Evolutionary conservation across 208 protist species (phyloP), one percentile per base, ranked within the genome.

Genomic region (Acanthamoeba triangularis): DNA sequence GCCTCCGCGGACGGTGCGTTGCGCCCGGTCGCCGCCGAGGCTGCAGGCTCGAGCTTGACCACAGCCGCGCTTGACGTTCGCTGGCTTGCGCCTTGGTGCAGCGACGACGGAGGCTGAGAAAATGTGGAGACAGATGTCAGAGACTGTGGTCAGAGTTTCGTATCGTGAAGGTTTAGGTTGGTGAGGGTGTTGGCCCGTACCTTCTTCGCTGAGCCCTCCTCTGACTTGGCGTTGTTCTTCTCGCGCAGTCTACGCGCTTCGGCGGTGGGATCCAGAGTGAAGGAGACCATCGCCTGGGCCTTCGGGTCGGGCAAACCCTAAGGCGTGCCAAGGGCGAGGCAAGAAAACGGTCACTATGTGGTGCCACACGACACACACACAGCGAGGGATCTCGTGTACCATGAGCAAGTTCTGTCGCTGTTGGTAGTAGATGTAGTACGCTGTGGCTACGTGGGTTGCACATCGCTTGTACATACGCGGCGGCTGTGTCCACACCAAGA

Each of bases 341-440:
- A n/a, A n/a, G 41, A 47, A 47, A n/a, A 47, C 44, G 25, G 14
- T 20, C 14, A 41, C 35, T 49, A 25, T 1, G 28, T 82, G 33
- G 28, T 82, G 72, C n/a, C n/a, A n/a, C n/a, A n/a, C n/a, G n/a
- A n/a, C n/a, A n/a, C 37, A 84, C 23, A 28, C 37, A n/a, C 23
- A 7, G 16, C 2, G 37, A 28, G 25, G 1, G 37, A 6, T 35
- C 2, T 82, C 18, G n/a, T 30, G 37, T 30, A 90, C 85, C 85
- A 76, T 67, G 6, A 94, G 67, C 28, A 84, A 20, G 16, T 76
- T 37, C 14, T 82, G 90, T 10, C 72, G 63, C 16, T 94, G 90
- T 56, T 94, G 90, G 52, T 94, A 94, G 90, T 82, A 94, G 1
- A 94, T 94, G 72, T 84, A 94, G 67, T 84, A 94, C 5, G 90